Evolutionary conservation across 1,284 basidiomycete species (phyloP).

Genomic region (Rhodotorula sp.): DNA sequence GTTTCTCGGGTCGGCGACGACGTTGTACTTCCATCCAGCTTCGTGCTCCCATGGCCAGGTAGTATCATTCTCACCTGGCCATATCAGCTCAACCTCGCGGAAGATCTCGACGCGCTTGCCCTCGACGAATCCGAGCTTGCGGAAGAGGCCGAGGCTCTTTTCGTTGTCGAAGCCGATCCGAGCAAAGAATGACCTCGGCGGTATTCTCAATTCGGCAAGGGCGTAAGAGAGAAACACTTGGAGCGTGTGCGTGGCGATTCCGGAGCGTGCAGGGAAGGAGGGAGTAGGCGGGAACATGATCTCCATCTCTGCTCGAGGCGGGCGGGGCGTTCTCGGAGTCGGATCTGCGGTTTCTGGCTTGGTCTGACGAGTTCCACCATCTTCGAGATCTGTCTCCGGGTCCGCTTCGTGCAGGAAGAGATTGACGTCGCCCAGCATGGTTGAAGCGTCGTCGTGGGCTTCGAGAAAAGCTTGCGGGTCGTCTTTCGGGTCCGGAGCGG

Average conservation of each 20-base stretch:
- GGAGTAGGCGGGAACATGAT: slow-evolving; percentile 76
- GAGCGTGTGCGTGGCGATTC: slow-evolving; percentile 54
- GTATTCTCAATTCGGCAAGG: slow-evolving; percentile 25
- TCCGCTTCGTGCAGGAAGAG: slow-evolving; percentile 65
- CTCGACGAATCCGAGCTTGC: slow-evolving; percentile 64
- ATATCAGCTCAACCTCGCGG: slow-evolving; percentile 65
- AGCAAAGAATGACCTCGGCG: slow-evolving; percentile 54
- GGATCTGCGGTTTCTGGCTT: too few relatives aligned
- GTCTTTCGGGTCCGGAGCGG: neutral
- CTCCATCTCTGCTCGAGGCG: slow-evolving; percentile 58
- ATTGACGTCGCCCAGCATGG: slow-evolving; percentile 91
- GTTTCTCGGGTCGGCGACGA: slow-evolving; percentile 18
- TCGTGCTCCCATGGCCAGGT: slow-evolving; percentile 21
- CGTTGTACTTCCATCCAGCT: slow-evolving; percentile 6
- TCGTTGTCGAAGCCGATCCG: slow-evolving; percentile 59
- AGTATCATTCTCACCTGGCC: neutral
- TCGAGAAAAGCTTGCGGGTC: slow-evolving; percentile 41
- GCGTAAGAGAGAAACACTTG: slow-evolving; percentile 47
- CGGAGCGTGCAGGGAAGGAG: slow-evolving; percentile 53
- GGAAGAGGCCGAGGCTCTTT: slow-evolving; percentile 62
- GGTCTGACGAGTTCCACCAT: neutral
- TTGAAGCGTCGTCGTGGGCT: slow-evolving; percentile 48
- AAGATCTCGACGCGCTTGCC: slow-evolving; percentile 68
- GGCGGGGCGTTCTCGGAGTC: neutral
- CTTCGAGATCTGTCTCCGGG: neutral